A percentile compares a stretch with the other conserved stretches of the same genome.
Evolutionary conservation across 1,139 yeast species (phyloP).

Genomic region (Yamadazyma sp.): DNA sequence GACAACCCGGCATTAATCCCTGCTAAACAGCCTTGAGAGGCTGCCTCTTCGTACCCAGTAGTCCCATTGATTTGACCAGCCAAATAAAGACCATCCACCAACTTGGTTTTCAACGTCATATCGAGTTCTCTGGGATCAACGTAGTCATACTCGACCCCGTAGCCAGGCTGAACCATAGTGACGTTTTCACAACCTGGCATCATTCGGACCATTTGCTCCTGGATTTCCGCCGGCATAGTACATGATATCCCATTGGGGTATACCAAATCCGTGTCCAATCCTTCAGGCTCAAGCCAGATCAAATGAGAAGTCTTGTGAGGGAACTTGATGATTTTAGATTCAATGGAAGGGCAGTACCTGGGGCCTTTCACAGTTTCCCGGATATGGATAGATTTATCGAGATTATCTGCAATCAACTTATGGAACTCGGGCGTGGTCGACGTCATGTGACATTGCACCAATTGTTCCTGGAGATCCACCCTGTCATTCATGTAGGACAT

Average conservation of each 20-base stretch:
- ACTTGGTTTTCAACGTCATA: constrained; percentile 78
- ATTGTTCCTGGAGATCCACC: constrained; percentile 58
- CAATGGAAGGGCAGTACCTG: constrained; percentile 95
- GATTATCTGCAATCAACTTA: constrained; percentile 62
- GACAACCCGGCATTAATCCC: constrained; percentile 88
- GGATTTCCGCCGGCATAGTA: constrained; percentile 95
- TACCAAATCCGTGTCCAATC: constrained; percentile 76
- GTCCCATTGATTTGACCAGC: constrained; percentile 99
- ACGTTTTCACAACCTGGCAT: constrained; percentile 92
- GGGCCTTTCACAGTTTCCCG: constrained; percentile 96
- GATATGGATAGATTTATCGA: constrained; percentile 84
- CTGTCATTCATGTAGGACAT: constrained; percentile 80
- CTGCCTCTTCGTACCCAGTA: constrained; percentile 98
- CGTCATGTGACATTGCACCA: constrained; percentile 75
- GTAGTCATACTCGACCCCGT: constrained; percentile 97
- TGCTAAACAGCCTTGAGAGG: constrained; percentile 93
- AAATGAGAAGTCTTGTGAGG: constrained; percentile 73
- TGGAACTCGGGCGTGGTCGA: constrained; percentile 77
- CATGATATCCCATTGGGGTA: constrained; percentile 97
- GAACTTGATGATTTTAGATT: constrained; percentile 82
- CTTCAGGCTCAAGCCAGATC: constrained; percentile 97
- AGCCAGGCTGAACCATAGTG: constrained; percentile 88
- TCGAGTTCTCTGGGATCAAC: constrained; percentile 88
- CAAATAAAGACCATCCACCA: constrained; percentile 72
- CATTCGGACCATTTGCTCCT: constrained; percentile 66